These are phyloP conservation scores for Alloteropsis semialata DNA, from an alignment of 176 grass and related monocot genomes.

Conservation along the genomic window DNA sequence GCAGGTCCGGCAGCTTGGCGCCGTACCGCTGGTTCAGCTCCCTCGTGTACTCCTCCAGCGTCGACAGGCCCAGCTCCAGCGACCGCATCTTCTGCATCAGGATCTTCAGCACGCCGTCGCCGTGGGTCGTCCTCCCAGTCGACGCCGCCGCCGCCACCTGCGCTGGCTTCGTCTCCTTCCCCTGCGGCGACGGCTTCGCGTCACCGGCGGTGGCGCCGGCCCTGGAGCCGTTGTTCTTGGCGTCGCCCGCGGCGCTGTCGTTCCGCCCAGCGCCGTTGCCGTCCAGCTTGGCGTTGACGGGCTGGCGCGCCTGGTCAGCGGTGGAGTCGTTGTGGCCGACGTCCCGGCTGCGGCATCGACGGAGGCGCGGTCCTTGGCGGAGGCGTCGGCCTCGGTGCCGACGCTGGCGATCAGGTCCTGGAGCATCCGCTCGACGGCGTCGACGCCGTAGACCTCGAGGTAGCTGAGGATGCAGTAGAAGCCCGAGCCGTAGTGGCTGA, in stretches of 20 bases:
- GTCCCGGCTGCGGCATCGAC: neutral
- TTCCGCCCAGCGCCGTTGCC: neutral
- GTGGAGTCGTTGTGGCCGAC: conserved; percentile 14
- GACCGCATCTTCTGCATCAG: conserved; percentile 87
- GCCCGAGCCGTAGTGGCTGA: conserved; percentile 70
- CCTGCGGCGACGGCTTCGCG: conserved; percentile 22
- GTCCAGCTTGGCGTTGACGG: neutral
- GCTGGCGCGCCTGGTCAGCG: neutral
- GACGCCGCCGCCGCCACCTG: conserved; percentile 14
- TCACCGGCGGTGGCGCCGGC: neutral
- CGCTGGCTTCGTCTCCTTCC: conserved; percentile 28
- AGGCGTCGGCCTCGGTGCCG: conserved; percentile 12
- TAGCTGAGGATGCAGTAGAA: conserved; percentile 95
- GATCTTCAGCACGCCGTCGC: conserved; percentile 85
- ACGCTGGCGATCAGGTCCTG: conserved; percentile 63
- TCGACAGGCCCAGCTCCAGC: conserved; percentile 53
- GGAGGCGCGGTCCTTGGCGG: conserved; percentile 13
- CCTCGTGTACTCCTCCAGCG: conserved; percentile 69
- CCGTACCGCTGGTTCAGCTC: conserved; percentile 60
- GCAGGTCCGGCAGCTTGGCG: conserved; percentile 56
- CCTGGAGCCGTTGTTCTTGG: conserved; percentile 30
- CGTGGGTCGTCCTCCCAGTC: conserved; percentile 46
- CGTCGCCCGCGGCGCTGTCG: conserved; percentile 8
- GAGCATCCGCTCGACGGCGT: conserved; percentile 76
- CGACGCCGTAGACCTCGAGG: conserved; percentile 70